These are phyloP conservation scores for Comarum palustre DNA, from an alignment of 306 rosid species.

Conservation along the genomic window DNA sequence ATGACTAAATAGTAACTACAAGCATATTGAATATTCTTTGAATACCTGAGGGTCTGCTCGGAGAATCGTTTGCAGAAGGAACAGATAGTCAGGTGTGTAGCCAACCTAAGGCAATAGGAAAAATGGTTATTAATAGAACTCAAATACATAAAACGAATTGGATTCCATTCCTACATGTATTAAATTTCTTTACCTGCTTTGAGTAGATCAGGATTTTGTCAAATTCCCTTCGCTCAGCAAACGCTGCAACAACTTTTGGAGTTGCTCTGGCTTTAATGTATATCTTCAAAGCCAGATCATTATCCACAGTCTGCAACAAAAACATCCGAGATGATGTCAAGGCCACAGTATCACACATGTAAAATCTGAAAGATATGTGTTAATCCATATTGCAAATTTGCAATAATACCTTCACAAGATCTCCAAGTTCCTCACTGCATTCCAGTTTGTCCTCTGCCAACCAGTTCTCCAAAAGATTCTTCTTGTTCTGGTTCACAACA, in stretches of 20 bases:
- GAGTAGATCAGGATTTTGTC: conserved; percentile 96
- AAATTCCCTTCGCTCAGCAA: conserved; percentile 98
- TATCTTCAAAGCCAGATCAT: conserved; percentile 89
- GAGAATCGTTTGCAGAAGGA: conserved; percentile 95
- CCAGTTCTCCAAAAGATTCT: conserved; percentile 97
- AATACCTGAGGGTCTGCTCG: conserved; percentile 95
- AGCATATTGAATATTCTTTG: conserved; percentile 8
- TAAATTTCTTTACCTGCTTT: conserved; percentile 64
- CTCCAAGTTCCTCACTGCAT: conserved; percentile 98
- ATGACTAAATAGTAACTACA: conserved; percentile 3
- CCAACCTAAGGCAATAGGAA: conserved; percentile 69
- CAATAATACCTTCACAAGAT: conserved; percentile 86
- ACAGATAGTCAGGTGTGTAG: conserved; percentile 93
- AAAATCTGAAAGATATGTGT: not conserved
- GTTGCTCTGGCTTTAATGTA: conserved; percentile 99
- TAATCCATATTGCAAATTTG: conserved; percentile 22
- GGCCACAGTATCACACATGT: not conserved
- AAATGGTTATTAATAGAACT: conserved; percentile 27
- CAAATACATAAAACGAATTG: not conserved
- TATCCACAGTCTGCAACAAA: conserved; percentile 82
- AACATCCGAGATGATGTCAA: conserved; percentile 16
- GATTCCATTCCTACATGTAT: conserved; percentile 2
- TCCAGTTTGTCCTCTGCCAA: conserved; percentile 98
- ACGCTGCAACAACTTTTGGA: conserved; percentile 98
- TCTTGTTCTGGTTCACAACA: conserved; percentile 97